Evolutionary conservation across 2,329 filamentous ascomycete genomes (phyloP).

Genomic region (Eutypa lata): DNA sequence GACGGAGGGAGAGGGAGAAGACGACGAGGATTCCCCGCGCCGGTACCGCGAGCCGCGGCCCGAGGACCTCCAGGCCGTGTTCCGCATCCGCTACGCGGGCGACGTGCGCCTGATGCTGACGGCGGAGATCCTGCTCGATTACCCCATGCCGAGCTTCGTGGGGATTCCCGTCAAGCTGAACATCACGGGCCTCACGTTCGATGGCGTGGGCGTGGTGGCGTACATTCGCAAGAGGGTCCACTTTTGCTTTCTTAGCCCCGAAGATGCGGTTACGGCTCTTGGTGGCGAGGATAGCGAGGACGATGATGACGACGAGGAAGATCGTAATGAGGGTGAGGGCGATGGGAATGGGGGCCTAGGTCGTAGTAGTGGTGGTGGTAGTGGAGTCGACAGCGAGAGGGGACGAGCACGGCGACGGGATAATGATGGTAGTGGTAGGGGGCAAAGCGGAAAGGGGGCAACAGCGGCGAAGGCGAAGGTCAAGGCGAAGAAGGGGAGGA

Average conservation of each 20-base stretch:
- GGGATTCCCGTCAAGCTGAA: constrained; percentile 92
- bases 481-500: constrained; percentile 30
- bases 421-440: constrained; percentile 5
- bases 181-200: constrained; percentile 92
- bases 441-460: constrained; percentile 24
- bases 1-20: constrained; percentile 33
- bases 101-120: constrained; percentile 86
- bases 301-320: constrained; percentile 13
- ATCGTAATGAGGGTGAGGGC: constrained; percentile 34
- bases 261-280: constrained; percentile 78
- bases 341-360: constrained; percentile 26
- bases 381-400: constrained; percentile 3
- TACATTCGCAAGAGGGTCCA: constrained; percentile 86
- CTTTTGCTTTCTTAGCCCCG: constrained; percentile 90
- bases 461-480: constrained; percentile 6
- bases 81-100: constrained; percentile 84
- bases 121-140: constrained; percentile 92
- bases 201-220: constrained; percentile 88
- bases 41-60: constrained; percentile 69
- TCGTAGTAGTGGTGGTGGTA: constrained; percentile 20
- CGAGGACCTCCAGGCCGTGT: constrained; percentile 90
- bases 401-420: no score
- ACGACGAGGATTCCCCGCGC: no score
- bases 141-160: constrained; percentile 97
- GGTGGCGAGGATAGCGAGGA: constrained; percentile 42